phyloP scores from a whole-genome alignment of 805 yeast species.

The Naumovozyma baii region DNA sequence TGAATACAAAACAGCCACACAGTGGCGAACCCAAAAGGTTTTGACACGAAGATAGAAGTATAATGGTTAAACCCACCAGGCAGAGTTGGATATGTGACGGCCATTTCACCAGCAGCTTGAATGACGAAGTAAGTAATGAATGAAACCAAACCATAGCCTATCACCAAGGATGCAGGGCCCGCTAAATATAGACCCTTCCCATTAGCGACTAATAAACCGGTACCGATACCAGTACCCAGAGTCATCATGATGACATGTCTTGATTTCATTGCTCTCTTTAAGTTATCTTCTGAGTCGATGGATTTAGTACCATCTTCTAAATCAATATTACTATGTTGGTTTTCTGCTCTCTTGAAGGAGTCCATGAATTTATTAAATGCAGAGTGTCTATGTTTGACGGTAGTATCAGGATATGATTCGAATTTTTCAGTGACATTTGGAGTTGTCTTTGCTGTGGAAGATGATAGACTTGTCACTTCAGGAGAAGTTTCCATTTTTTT shows the following conservation, averaged over 20 bases:
- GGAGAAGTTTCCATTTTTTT: background rate
- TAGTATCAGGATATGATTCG: background rate
- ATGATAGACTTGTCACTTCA: background rate
- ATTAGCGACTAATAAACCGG: slow-evolving; percentile 52
- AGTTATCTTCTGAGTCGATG: slow-evolving; percentile 5
- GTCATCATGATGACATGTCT: slow-evolving; percentile 66
- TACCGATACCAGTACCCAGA: slow-evolving; percentile 76
- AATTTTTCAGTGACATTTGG: background rate
- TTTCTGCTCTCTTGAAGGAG: slow-evolving; percentile 18
- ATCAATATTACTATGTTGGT: slow-evolving; percentile 3
- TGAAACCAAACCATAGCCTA: slow-evolving; percentile 49
- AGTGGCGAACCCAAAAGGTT: slow-evolving; percentile 62
- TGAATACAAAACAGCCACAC: slow-evolving; percentile 62
- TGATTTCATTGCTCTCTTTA: slow-evolving; percentile 17
- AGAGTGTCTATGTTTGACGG: background rate
- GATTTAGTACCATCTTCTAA: slow-evolving; percentile 9
- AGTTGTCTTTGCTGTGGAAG: background rate
- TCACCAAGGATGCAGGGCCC: slow-evolving; percentile 40
- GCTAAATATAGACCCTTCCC: slow-evolving; percentile 37
- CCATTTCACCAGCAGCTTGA: slow-evolving; percentile 39
- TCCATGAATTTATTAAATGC: slow-evolving; percentile 12
- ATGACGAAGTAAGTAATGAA: slow-evolving; percentile 48
- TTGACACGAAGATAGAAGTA: slow-evolving; percentile 42
- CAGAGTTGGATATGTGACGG: slow-evolving; percentile 33
- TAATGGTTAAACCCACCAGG: slow-evolving; percentile 36